These are phyloP conservation scores for Sequoia sempervirens DNA, from an alignment of 75 land plant genomes.

Conservation along the genomic window DNA sequence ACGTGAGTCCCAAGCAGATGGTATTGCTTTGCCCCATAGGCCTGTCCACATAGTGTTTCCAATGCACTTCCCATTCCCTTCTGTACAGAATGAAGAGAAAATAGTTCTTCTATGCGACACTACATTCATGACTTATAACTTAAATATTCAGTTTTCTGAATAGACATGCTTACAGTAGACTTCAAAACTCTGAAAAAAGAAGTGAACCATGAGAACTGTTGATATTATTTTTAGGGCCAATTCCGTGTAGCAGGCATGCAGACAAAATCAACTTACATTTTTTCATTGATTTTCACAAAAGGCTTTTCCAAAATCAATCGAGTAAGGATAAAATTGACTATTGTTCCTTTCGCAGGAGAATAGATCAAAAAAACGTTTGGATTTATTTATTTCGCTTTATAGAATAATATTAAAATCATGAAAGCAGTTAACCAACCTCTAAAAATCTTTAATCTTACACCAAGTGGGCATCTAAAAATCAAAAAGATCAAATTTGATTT, in stretches of 20 bases:
- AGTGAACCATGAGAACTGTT: not conserved
- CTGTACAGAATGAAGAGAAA: not conserved
- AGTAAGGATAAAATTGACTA: too few relatives aligned
- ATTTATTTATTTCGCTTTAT: too few relatives aligned
- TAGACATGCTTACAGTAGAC: too few relatives aligned
- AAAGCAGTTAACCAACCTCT: not conserved
- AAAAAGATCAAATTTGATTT: too few relatives aligned
- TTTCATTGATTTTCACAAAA: too few relatives aligned
- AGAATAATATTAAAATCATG: too few relatives aligned
- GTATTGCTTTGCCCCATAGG: slow-evolving; percentile 81
- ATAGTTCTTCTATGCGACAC: not conserved
- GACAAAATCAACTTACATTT: too few relatives aligned
- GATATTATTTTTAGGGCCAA: too few relatives aligned
- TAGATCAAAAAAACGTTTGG: not conserved
- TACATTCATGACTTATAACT: not conserved
- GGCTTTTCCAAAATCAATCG: not conserved
- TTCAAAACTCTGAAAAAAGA: not conserved
- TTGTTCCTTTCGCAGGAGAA: too few relatives aligned
- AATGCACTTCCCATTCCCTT: slow-evolving; percentile 12
- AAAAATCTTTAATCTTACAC: too few relatives aligned
- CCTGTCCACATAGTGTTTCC: slow-evolving; percentile 82
- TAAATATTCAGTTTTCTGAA: too few relatives aligned
- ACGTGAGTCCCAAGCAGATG: slow-evolving; percentile 60
- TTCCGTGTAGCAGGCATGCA: too few relatives aligned
- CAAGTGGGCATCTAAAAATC: slow-evolving; percentile 22